Conservation (phyloP, 805 yeast genomes). For the Tetrapisispora arboricola region DNA sequence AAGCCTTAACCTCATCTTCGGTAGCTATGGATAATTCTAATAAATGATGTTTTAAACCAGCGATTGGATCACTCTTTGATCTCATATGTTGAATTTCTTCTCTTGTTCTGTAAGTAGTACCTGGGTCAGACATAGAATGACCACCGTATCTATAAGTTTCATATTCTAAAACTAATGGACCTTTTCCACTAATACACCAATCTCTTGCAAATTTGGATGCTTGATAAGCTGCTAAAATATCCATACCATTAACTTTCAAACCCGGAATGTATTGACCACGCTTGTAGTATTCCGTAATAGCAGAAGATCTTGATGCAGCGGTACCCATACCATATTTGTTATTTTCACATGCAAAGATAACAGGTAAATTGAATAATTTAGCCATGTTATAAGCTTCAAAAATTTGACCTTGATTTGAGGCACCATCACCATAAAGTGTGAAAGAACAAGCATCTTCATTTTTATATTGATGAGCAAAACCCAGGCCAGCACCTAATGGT, state of each 20-base stretch:
- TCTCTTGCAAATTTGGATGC: slow-evolving; percentile 96
- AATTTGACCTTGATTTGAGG: slow-evolving; percentile 98
- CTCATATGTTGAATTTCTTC: slow-evolving; percentile 99
- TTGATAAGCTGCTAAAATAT: slow-evolving; percentile 86
- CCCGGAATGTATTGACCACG: slow-evolving; percentile 99
- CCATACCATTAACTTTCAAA: slow-evolving; percentile 98
- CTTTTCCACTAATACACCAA: slow-evolving; percentile 88
- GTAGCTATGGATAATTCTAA: slow-evolving; percentile 77
- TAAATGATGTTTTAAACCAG: slow-evolving; percentile 83
- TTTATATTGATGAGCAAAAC: slow-evolving; percentile 95
- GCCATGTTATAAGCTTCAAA: slow-evolving; percentile 99
- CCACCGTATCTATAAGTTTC: slow-evolving; percentile 99
- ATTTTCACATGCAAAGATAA: slow-evolving; percentile 93
- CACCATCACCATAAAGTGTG: slow-evolving; percentile 97
- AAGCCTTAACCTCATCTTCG: slow-evolving; percentile 88
- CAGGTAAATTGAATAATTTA: slow-evolving; percentile 94
- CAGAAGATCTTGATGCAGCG: slow-evolving; percentile 92
- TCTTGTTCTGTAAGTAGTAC: slow-evolving; percentile 99
- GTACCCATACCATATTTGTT: slow-evolving; percentile 99
- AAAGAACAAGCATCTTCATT: slow-evolving; percentile 74
- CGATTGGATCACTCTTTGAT: slow-evolving; percentile 95
- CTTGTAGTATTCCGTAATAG: slow-evolving; percentile 92
- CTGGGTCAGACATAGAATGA: slow-evolving; percentile 99
- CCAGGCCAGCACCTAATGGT: slow-evolving; percentile 94
- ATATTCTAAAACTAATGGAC: slow-evolving; percentile 91